phyloP scores from a whole-genome alignment of 495 filamentous ascomycete species.

The Annulohypoxylon bovei region DNA sequence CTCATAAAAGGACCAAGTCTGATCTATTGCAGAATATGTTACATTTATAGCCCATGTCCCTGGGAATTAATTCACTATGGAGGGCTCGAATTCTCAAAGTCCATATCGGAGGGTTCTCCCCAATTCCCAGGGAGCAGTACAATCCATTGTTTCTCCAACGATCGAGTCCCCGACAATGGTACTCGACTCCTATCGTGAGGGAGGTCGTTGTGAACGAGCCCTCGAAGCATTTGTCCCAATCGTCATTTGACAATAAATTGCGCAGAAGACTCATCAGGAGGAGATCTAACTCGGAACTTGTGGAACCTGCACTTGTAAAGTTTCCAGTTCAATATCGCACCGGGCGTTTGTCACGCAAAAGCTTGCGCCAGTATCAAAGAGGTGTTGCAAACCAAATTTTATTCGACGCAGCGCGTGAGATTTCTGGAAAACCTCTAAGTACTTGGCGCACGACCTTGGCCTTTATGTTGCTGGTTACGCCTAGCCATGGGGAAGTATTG shows the following conservation, averaged over 20 bases:
- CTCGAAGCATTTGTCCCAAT: not conserved
- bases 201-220: not conserved
- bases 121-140: conserved; percentile 48
- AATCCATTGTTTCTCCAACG: conserved; percentile 9
- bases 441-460: conserved; percentile 26
- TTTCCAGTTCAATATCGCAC: conserved; percentile 7
- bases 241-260: not conserved
- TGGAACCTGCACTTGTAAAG: conserved; percentile 15
- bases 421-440: not conserved
- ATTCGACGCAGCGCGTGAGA: conserved; percentile 1
- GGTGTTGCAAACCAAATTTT: conserved; percentile 28
- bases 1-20: not conserved
- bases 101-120: conserved; percentile 43
- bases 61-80: conserved; percentile 51
- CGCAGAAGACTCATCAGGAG: conserved; percentile 9
- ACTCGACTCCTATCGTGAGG: not conserved
- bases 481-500: conserved; percentile 27
- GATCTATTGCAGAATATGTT: conserved; percentile 39
- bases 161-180: conserved; percentile 23
- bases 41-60: conserved; percentile 55
- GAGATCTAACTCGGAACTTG: not conserved
- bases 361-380: conserved; percentile 26
- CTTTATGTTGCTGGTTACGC: conserved; percentile 40
- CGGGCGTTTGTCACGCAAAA: conserved; percentile 6
- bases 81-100: conserved; percentile 43